Evolutionary conservation across 2,329 filamentous ascomycete genomes (phyloP), one percentile per base, ranked within the genome.

Genomic region (Trichophyton schoenleinii): DNA sequence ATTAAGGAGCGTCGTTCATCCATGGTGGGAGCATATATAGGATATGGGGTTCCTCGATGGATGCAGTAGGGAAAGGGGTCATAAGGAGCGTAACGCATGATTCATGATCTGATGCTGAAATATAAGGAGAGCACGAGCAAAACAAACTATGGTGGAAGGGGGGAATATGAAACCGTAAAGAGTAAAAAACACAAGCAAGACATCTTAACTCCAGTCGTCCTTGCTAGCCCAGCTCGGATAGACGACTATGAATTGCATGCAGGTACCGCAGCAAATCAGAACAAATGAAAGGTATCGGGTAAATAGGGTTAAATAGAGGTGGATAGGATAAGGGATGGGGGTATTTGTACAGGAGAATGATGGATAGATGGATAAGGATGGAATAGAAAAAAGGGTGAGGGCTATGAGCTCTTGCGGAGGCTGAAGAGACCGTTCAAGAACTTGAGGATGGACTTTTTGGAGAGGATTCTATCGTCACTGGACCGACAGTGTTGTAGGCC

Each of bases 371-470:
- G 18, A 34, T 57, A 13, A n/a, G 15, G 28, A 7, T 28, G 3
- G 28, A 15, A 9, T 36, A 53, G 11, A 7, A 15, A 15, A n/a
- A 7, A 7, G 31, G 31, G 31, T 34, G 9, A 3, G 31, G 44
- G 6, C 9, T 49, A 49, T 11, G 28, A 42, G 34, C 34, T 58
- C 20, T 42, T 46, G 34, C 59, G 31, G 6, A 55, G 48, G 42
- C 42, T 48, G 57, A 78, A 73, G 18, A 78, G 68, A 44, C 75
- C 75, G 58, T 74, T 73, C 60, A 79, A 69, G 64, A 77, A 74
- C 61, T 71, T 73, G 68, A 78, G 69, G 64, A 79, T 73, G 52
- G 71, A 74, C 61, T 75, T 74, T 64, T 77, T 76, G 65, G 70
- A 74, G 57, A 73, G 67, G 6, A 73, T 73, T 25, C 69, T 74